These are phyloP conservation scores for Aspergillus fumigatus DNA, from an alignment of 2,329 filamentous ascomycete genomes.

Conservation along the genomic window DNA sequence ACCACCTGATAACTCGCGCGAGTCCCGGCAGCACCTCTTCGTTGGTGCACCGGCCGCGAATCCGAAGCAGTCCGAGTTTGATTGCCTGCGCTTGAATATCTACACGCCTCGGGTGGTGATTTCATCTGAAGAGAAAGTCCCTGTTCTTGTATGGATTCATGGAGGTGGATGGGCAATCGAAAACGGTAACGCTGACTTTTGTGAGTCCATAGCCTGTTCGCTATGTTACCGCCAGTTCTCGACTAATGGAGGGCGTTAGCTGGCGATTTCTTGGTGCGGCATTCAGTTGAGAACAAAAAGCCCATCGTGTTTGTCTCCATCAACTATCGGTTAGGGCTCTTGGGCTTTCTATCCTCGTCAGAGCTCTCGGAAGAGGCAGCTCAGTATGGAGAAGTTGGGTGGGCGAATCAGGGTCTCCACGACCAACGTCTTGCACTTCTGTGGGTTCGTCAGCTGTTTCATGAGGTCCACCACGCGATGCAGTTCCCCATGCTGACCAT, in stretches of 20 bases:
- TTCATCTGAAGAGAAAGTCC: not conserved
- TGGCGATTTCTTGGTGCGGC: not conserved
- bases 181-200: conserved; percentile 1
- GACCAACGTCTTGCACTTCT: conserved; percentile 1
- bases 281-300: not conserved
- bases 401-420: conserved; percentile 1
- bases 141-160: conserved; percentile 2
- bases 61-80: not conserved
- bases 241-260: not conserved
- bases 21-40: not conserved
- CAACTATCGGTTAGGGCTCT: conserved; percentile 2
- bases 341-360: not conserved
- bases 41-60: not conserved
- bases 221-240: too few relatives aligned
- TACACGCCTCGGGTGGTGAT: not conserved
- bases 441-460: not conserved
- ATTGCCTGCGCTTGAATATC: conserved; percentile 1
- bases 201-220: too few relatives aligned
- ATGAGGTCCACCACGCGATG: too few relatives aligned
- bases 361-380: not conserved
- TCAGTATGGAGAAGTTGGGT: not conserved
- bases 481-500: not conserved
- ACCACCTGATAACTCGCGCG: not conserved
- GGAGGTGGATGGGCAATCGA: not conserved
- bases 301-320: conserved; percentile 1